Base-by-base conservation (phyloP, 306 rosid species). In the Lotus japonicus region DNA sequence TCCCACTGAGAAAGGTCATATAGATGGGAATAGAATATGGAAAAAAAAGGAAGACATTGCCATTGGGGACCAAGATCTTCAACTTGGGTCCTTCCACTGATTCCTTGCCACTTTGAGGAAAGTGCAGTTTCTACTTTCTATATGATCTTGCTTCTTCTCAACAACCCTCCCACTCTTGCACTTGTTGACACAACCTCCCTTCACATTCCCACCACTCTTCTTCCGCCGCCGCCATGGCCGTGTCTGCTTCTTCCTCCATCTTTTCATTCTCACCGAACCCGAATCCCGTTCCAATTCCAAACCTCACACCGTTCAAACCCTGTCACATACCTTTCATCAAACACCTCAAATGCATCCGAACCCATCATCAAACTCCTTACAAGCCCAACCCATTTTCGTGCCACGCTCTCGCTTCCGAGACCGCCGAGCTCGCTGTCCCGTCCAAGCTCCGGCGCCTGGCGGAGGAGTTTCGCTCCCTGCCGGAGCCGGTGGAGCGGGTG, bases 401-500 rank as follows among this genome's bases (percentile, higher is more conserved):
- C 84, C 83, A 85, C 41, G 83, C 84, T 7, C 26, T 77, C 6
- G 36, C 89, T 5, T 64, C 84, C 0, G 51, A 58, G 35, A 71
- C 83, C 54, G 2, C 82, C 4, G 79, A 84, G 15, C 72, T 50
- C 2, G 11, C 17, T 2, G 77, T 67, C 8, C 79, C 87, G 2
- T 55, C 67, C 1, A 89, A 79, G 79, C 95, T 90, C 7, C 85
- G 64, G 44, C 69, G 58, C 45, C 73, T 94, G 9, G 69, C 77
- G 23, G 66, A 78, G 1, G 97, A 90, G 53, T 94, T 94, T 68
- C 77, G 14, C 2, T 62, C 86, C 2, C 44, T 94, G 2, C 23
- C 80, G 6, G 89, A 88, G 7, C 92, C 99, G 3, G 9, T 75
- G 33, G 97, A 94, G 2, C 81, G 99, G 9, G 83, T 88, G 13